A percentile compares a stretch with the other conserved stretches of the same genome.
phyloP scores from a whole-genome alignment of 345 rosid species.

The Isatis tinctoria region DNA sequence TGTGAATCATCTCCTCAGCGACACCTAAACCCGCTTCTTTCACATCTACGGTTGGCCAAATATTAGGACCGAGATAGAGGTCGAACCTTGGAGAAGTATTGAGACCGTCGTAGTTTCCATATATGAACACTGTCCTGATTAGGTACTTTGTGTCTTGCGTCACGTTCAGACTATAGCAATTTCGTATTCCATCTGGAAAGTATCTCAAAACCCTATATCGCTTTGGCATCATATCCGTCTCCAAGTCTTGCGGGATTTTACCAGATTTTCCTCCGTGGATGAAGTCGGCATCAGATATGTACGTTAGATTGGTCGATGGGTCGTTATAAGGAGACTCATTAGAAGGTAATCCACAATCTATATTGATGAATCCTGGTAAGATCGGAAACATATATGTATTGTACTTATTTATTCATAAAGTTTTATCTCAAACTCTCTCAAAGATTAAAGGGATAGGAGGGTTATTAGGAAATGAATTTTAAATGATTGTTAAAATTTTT shows the following conservation, averaged over 20 bases:
- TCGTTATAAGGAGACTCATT: constrained; percentile 25
- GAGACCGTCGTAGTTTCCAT: constrained; percentile 42
- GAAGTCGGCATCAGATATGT: constrained; percentile 32
- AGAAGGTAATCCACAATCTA: constrained; percentile 41
- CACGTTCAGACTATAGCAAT: too few relatives aligned
- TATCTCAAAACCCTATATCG: constrained; percentile 16
- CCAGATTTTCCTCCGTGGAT: constrained; percentile 25
- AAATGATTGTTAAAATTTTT: too few relatives aligned
- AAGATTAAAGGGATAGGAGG: too few relatives aligned
- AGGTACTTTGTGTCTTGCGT: too few relatives aligned
- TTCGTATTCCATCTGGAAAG: constrained; percentile 35
- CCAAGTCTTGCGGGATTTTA: neutral
- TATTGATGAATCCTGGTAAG: constrained; percentile 39
- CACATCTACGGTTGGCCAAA: constrained; percentile 28
- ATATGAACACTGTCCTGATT: constrained; percentile 32
- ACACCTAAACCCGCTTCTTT: neutral
- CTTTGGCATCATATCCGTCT: too few relatives aligned
- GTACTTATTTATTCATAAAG: too few relatives aligned
- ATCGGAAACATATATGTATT: too few relatives aligned
- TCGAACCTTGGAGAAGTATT: constrained; percentile 31
- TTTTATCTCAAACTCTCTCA: too few relatives aligned
- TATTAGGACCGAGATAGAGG: constrained; percentile 40
- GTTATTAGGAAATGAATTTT: too few relatives aligned
- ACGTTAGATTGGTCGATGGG: constrained; percentile 13
- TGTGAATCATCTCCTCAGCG: constrained; percentile 34